phyloP scores from a whole-genome alignment of 2,329 filamentous ascomycete genomes.

The Talaromyces funiculosus region DNA sequence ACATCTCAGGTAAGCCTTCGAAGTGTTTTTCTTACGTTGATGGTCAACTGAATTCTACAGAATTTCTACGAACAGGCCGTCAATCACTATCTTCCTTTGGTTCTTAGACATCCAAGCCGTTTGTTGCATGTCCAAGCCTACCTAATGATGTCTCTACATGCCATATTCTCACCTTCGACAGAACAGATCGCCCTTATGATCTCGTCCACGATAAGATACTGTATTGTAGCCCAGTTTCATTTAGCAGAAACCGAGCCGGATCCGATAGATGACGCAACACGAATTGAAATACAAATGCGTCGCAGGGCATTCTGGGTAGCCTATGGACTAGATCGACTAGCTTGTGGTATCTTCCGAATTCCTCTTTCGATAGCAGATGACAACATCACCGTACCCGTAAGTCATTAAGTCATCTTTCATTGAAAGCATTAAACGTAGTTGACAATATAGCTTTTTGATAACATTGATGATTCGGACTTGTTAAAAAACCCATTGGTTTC shows the following conservation, averaged over 20 bases:
- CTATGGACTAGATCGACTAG: not conserved
- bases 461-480: not conserved
- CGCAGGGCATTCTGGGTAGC: not conserved
- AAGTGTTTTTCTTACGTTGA: not conserved
- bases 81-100: not conserved
- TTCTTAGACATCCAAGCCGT: not conserved
- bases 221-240: not conserved
- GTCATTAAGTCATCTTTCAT: not conserved
- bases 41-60: not conserved
- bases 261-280: not conserved
- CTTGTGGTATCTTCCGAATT: not conserved
- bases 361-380: not conserved
- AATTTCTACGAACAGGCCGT: constrained; percentile 1
- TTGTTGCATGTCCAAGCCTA: not conserved
- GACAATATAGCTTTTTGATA: constrained; percentile 2
- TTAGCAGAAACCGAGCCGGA: not conserved
- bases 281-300: constrained; percentile 4
- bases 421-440: not conserved
- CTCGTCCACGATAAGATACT: not conserved
- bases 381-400: constrained; percentile 1
- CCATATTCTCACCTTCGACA: not conserved
- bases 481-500: not conserved
- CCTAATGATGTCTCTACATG: not conserved
- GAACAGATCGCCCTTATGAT: constrained; percentile 1
- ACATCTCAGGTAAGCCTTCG: not conserved